Evolutionary conservation across 2,329 filamentous ascomycete species (phyloP), one percentile per base, ranked within the genome.

Genomic region (Ustulina deusta): DNA sequence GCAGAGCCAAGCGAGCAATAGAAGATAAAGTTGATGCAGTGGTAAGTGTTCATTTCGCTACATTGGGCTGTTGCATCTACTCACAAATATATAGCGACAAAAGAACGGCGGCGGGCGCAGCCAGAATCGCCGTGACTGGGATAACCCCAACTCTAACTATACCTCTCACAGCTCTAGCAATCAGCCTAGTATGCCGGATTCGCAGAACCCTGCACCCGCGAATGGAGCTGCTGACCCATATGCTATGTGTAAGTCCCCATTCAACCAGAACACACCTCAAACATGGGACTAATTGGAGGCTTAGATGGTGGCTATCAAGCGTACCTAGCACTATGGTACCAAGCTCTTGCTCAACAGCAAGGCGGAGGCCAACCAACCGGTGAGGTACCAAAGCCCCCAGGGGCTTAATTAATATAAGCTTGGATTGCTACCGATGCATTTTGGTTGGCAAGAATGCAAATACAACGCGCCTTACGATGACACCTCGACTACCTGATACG

Each of bases 1-100:
- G 89, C 60, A 88, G 89, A 71, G 94, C 94, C 40, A 97, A 97
- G 82, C 85, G 85, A 74, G 92, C 93, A 49, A 97, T 97, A 69
- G 92, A 93, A 79, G 94, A 97, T 73, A 97, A 97, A 81, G 93
- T 97, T 56, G 93, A 97, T 69, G 91, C 93, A 77, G 93, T 95
- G 79, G 90, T 94, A 87, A 82, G 91, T 87, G 27, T 44, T 51
- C 3, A 13, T 54, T 25, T 61, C 13, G 15, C 44, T 10, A 58
- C 1, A 27, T 52, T 13, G 17, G 7, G 29, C 11, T 15, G 49
- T 22, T 6, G 49, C 29, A 49, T 25, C 25, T 32, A 13, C 79
- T 84, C 71, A 84, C 70, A 46, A 40, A 6, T 34, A 2, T 13
- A 61, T 69, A 87, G 85, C 83, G 83, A 63, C 84, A 87, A 75